Base-by-base conservation (phyloP, 495 filamentous ascomycete genomes). In the Daldinia caldariorum region DNA sequence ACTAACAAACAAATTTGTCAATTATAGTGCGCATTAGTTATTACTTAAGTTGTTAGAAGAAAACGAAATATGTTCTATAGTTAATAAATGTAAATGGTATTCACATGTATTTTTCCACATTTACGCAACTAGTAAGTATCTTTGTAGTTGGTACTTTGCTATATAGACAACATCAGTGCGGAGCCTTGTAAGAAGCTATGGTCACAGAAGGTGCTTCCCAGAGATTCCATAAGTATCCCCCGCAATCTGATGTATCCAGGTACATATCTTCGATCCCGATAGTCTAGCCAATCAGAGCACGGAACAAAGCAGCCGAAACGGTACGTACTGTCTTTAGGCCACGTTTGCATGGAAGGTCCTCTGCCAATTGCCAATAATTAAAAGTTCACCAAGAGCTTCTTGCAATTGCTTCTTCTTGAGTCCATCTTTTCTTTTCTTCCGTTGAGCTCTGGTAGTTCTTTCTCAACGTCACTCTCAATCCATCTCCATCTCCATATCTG, bases 361-460 rank as follows among this genome's bases (percentile, higher is more conserved):
- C 53, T 20, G 61, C 70, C 70, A 72, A 69, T 72, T 16, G 65
- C 70, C 65, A 72, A 69, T 72, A 72, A 72, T 72, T 69, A 72
- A 72, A 72, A 72, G 70, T 72, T 72, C 41, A 69, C 61, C 65
- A 66, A 45, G 61, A 69, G 37, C 65, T 61, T 57, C 45, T 67
- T 67, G 43, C 57, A 65, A 54, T 66, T 61, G 70, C 57, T 65
- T 65, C 65, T 58, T 64, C 34, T 58, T 38, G 57, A 53, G 59
- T 56, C 57, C 66, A 69, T 76, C 71, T 72, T 71, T 66, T 76
- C 72, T 66, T 70, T 70, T 77, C 26, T 26, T 69, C 69, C 74
- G 66, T 79, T 72, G 72, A 80, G 79, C 82, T 79, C 74, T 82
- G 78, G 79, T 73, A 82, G 79, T 73, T 76, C 74, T 71, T 78